Percentiles rank a stretch among this genome's conserved stretches.
Evolutionary conservation across 257 asterid genomes (phyloP).

Genomic region (Pogostemon cablin): DNA sequence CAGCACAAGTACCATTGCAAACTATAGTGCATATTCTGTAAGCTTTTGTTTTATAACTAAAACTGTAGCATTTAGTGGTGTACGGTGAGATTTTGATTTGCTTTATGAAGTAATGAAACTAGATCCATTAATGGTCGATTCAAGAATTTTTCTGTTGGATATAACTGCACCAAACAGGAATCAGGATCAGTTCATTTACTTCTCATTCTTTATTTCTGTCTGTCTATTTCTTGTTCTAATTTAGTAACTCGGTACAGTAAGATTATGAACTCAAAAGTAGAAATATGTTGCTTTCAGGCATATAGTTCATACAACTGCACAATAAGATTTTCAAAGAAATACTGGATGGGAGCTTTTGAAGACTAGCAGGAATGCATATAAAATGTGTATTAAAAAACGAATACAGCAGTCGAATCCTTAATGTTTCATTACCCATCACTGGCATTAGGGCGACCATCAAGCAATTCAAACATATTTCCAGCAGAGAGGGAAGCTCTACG

Average conservation of each 20-base stretch:
- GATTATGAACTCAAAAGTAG: constrained; percentile 16
- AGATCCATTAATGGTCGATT: constrained; percentile 9
- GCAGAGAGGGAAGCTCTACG: constrained; percentile 98
- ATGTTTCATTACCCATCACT: constrained; percentile 64
- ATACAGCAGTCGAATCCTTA: constrained; percentile 31
- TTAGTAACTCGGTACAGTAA: neutral
- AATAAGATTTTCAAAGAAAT: constrained; percentile 16
- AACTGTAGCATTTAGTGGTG: neutral
- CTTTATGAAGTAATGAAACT: constrained; percentile 15
- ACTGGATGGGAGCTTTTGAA: constrained; percentile 11
- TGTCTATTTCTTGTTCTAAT: constrained; percentile 27
- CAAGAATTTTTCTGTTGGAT: constrained; percentile 4
- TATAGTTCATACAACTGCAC: constrained; percentile 12
- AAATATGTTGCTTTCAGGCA: constrained; percentile 23
- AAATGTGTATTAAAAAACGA: constrained; percentile 19
- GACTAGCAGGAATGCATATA: constrained; percentile 19
- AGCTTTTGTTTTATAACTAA: constrained; percentile 19
- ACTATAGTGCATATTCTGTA: constrained; percentile 6
- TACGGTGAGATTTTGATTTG: constrained; percentile 1
- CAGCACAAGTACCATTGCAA: constrained; percentile 10
- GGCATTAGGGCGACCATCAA: constrained; percentile 71
- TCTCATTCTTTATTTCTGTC: constrained; percentile 15
- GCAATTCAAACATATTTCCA: constrained; percentile 84
- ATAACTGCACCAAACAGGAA: constrained; percentile 18
- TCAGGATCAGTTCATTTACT: constrained; percentile 17